Evolutionary conservation across 208 protist species (phyloP), one percentile per base, ranked within the genome.

Genomic region (Trypanosoma conorhini): DNA sequence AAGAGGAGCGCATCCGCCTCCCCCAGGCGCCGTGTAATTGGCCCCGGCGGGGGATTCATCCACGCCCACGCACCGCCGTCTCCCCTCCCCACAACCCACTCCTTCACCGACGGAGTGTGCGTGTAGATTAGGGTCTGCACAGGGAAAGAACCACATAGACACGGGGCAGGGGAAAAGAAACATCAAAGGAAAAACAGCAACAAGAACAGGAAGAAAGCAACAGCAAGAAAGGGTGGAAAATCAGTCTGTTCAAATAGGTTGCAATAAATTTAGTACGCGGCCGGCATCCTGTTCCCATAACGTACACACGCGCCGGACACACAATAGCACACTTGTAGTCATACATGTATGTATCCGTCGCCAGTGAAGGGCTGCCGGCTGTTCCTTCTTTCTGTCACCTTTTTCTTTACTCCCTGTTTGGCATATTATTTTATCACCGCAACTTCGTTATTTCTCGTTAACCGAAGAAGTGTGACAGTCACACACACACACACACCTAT

Each of bases 391-490:
- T 46, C 15, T 13, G 1, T 10, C 15, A 3, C 9, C 15, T 13
- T 19, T 46, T 46, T 46, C 9, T 19, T 46, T 19, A 5, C 12
- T 42, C 38, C 12, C 5, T 42, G 38, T 46, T 46, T 3, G 42
- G 13, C 15, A 12, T 13, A 12, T 13, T 46, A 46, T 46, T 46
- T 46, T 46, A 10, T 3, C 42, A 46, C 42, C 42, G 42, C 42
- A 46, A 21, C 50, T 19, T 54, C n/a, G 17, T 54, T 54, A 54
- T 26, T 54, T 54, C 19, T 54, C 50, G n/a, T 54, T 54, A 54
- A 54, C 50, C 17, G n/a, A 54, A 54, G 22, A 26, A 26, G 50
- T 54, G 50, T 26, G 46, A 51, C 46, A 51, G 4, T 2, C 33
- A 38, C 33, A 7, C 33, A 38, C 33, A 7, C 33, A 38, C 33